These are phyloP conservation scores for Trichoderma polysporum DNA, from an alignment of 2,329 filamentous ascomycete species.

Conservation along the genomic window DNA sequence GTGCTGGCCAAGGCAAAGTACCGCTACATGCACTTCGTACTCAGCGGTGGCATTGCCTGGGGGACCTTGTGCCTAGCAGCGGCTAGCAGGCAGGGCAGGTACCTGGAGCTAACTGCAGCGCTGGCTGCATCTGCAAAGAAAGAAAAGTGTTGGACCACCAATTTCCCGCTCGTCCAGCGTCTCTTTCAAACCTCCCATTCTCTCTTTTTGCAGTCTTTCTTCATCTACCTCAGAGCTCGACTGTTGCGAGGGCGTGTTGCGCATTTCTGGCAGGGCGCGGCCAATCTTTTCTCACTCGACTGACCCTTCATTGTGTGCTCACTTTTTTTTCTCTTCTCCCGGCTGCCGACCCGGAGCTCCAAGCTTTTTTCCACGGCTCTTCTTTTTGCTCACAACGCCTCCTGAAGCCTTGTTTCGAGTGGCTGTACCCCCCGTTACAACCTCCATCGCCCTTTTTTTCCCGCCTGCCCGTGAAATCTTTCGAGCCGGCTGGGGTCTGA, in stretches of 20 bases:
- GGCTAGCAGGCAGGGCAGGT: constrained; percentile 7
- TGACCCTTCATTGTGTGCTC: constrained; percentile 25
- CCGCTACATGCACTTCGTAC: not conserved
- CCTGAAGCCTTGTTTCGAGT: constrained; percentile 30
- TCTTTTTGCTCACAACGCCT: constrained; percentile 28
- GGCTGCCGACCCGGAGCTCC: constrained; percentile 20
- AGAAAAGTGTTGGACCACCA: constrained; percentile 23
- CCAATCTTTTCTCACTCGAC: constrained; percentile 19
- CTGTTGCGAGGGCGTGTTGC: constrained; percentile 25
- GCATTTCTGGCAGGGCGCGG: constrained; percentile 24
- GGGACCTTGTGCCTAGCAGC: too few relatives aligned
- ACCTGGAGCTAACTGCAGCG: constrained; percentile 19
- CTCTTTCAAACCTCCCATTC: constrained; percentile 21
- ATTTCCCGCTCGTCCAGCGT: constrained; percentile 22
- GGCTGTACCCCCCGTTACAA: not conserved
- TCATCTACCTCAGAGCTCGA: constrained; percentile 23
- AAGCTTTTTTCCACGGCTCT: constrained; percentile 25
- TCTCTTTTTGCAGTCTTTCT: constrained; percentile 21
- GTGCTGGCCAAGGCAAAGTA: not conserved
- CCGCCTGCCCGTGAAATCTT: constrained; percentile 20
- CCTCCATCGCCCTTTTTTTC: constrained; percentile 27
- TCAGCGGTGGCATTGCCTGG: not conserved
- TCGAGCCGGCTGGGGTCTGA: constrained; percentile 40
- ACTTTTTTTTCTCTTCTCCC: constrained; percentile 19
- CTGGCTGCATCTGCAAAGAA: not conserved